These are phyloP conservation scores for Phytophthora fragariaefolia DNA, from an alignment of 352 stramenopile genomes.

Conservation along the genomic window DNA sequence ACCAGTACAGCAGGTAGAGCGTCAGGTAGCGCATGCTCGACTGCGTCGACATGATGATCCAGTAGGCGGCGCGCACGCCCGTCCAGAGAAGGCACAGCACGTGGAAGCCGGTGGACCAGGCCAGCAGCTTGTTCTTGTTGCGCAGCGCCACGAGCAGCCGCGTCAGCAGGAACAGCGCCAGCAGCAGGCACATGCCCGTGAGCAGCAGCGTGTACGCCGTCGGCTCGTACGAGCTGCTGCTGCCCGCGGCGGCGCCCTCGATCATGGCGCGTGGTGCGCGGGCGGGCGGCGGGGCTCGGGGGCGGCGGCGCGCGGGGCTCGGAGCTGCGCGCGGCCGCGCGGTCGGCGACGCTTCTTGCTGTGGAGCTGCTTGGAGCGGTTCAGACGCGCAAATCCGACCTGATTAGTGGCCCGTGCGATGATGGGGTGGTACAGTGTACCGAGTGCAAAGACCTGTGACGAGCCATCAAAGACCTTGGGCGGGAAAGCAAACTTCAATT, in stretches of 20 bases:
- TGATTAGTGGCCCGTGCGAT: constrained; percentile 9
- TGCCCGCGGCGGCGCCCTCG: constrained; percentile 25
- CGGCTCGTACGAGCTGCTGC: constrained; percentile 52
- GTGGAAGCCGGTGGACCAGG: constrained; percentile 87
- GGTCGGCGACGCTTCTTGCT: constrained; percentile 14
- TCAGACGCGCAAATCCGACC: constrained; percentile 17
- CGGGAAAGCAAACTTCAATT: not conserved
- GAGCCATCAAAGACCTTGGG: constrained; percentile 18
- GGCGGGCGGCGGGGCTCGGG: constrained; percentile 10
- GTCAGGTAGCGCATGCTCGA: constrained; percentile 80
- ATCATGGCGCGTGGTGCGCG: constrained; percentile 14
- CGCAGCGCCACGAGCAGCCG: constrained; percentile 68
- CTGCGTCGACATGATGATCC: constrained; percentile 83
- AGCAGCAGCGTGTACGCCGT: constrained; percentile 83
- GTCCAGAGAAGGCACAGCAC: constrained; percentile 84
- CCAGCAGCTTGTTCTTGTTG: constrained; percentile 87
- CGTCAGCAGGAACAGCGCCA: constrained; percentile 79
- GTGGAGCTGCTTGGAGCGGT: constrained; percentile 8
- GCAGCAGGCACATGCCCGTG: constrained; percentile 73
- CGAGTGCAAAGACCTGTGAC: constrained; percentile 24
- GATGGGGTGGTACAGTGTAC: constrained; percentile 11
- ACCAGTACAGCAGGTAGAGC: constrained; percentile 89
- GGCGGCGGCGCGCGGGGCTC: constrained; percentile 8
- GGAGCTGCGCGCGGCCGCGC: constrained; percentile 14
- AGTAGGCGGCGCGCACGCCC: constrained; percentile 80